phyloP scores from a whole-genome alignment of 148 eudicot genomes.

The Euryodendron excelsum region DNA sequence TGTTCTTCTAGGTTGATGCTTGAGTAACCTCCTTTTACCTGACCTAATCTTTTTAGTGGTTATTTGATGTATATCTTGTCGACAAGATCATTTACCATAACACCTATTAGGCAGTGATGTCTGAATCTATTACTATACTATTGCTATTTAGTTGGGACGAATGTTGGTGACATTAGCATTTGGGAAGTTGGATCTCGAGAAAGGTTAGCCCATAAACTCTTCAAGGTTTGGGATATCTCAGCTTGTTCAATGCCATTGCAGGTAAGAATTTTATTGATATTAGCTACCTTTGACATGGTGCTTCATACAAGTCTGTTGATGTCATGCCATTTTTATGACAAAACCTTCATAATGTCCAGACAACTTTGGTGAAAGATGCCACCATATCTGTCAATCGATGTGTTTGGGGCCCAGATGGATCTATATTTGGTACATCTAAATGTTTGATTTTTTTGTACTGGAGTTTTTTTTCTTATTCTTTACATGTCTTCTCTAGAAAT shows the following conservation, averaged over 20 bases:
- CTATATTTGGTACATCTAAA: slow-evolving; percentile 40
- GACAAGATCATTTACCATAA: background rate
- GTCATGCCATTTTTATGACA: background rate
- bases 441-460: background rate
- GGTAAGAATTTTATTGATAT: slow-evolving; percentile 25
- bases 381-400: slow-evolving; percentile 51
- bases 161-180: slow-evolving; percentile 63
- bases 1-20: slow-evolving; percentile 50
- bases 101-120: background rate
- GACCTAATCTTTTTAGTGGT: background rate
- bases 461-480: no score
- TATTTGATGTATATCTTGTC: background rate
- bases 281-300: background rate
- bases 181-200: slow-evolving; percentile 67
- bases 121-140: background rate
- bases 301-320: background rate
- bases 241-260: slow-evolving; percentile 53
- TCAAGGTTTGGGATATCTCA: slow-evolving; percentile 65
- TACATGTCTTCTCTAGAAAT: no score
- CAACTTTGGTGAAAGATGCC: slow-evolving; percentile 50
- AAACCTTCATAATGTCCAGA: slow-evolving; percentile 20
- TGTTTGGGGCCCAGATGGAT: slow-evolving; percentile 58
- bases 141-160: slow-evolving; percentile 55
- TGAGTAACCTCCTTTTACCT: background rate
- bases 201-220: slow-evolving; percentile 48